These are phyloP conservation scores for Prunus mongolica DNA, from an alignment of 306 rosid genomes.

Conservation along the genomic window DNA sequence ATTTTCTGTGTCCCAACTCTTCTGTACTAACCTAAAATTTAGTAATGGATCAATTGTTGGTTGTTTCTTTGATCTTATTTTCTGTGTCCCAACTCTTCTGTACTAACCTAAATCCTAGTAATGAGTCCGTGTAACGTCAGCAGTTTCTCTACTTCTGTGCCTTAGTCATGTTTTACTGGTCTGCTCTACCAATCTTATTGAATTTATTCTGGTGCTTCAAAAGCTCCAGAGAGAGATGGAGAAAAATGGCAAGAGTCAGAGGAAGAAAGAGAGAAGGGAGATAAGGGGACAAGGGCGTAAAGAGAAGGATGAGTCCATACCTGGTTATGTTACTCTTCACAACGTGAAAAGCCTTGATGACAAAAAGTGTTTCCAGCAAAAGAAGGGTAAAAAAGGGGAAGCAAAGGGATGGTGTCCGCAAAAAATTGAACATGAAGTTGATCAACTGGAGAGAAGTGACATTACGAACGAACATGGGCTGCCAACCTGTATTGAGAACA, in stretches of 20 bases:
- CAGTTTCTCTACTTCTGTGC: background rate
- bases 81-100: background rate
- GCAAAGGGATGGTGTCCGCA: background rate
- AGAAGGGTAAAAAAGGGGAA: constrained; percentile 15
- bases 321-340: background rate
- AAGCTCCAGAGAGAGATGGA: constrained; percentile 57
- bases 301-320: background rate
- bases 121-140: background rate
- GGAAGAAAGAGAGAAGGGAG: constrained; percentile 30
- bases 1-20: background rate
- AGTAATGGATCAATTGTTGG: background rate
- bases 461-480: constrained; percentile 66
- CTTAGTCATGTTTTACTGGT: constrained; percentile 28
- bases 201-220: constrained; percentile 66
- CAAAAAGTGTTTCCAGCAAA: background rate
- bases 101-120: no score
- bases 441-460: constrained; percentile 56
- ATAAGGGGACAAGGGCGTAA: constrained; percentile 34
- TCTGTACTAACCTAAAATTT: background rate
- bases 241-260: constrained; percentile 32
- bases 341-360: constrained; percentile 20
- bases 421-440: constrained; percentile 33
- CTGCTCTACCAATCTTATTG: constrained; percentile 36
- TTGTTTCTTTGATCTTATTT: background rate
- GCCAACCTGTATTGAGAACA: constrained; percentile 39